Conservation (phyloP, 306 rosid species). For the Vigna angularis region DNA sequence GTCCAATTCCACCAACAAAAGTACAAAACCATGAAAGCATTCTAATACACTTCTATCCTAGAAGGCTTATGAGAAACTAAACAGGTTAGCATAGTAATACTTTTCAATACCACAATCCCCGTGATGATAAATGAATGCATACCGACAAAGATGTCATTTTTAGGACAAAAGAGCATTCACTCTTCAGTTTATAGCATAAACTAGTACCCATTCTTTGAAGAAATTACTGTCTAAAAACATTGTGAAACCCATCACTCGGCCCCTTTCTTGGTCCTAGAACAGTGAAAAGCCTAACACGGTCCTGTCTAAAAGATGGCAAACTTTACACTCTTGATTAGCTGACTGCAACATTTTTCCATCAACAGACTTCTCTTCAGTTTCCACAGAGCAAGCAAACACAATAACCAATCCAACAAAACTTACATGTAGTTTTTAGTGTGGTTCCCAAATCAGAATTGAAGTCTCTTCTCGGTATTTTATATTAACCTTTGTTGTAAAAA, state of each 20-base stretch:
- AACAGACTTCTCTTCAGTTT: constrained; percentile 13
- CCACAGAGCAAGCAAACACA: constrained; percentile 21
- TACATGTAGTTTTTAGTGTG: not conserved
- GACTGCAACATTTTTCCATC: not conserved
- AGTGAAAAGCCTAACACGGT: constrained; percentile 33
- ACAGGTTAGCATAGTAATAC: not conserved
- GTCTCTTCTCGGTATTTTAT: not conserved
- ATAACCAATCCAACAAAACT: not conserved
- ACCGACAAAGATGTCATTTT: not conserved
- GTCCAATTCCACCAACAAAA: constrained; percentile 5
- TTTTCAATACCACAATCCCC: constrained; percentile 15
- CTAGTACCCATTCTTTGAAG: not conserved
- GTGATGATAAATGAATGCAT: constrained; percentile 16
- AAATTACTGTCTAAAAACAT: constrained; percentile 26
- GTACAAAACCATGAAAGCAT: constrained; percentile 4
- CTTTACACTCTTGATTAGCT: constrained; percentile 18
- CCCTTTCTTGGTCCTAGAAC: constrained; percentile 4
- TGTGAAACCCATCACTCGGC: not conserved
- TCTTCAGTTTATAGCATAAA: constrained; percentile 27
- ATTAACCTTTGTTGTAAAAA: not conserved
- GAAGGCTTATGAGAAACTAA: constrained; percentile 14
- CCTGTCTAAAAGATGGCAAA: constrained; percentile 12
- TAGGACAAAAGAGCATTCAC: not conserved
- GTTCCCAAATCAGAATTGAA: not conserved
- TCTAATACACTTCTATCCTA: constrained; percentile 2